Percentiles rank a stretch among this genome's conserved stretches.
Evolutionary conservation across 495 filamentous ascomycete genomes (phyloP).

Genomic region (Filosporella fistucella): DNA sequence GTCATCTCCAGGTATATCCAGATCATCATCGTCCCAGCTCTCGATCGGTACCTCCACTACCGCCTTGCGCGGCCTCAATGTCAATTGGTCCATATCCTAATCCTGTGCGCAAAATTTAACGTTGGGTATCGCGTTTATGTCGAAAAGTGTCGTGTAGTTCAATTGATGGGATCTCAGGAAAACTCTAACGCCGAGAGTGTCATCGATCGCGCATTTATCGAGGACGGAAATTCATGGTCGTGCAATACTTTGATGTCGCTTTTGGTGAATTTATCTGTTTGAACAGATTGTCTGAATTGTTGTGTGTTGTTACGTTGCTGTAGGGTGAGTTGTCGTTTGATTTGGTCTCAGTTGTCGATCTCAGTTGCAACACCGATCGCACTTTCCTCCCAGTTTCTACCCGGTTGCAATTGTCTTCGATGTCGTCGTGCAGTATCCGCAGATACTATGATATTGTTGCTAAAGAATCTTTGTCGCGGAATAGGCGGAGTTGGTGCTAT

Average conservation of each 20-base stretch:
- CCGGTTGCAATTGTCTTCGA: not conserved
- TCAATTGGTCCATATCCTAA: constrained; percentile 52
- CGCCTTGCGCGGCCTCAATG: constrained; percentile 47
- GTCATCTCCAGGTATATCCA: constrained; percentile 71
- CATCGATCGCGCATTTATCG: constrained; percentile 14
- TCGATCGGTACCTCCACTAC: constrained; percentile 63
- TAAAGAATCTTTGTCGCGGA: not conserved
- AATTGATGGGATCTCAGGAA: constrained; percentile 2
- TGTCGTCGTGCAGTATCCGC: not conserved
- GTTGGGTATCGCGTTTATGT: not conserved
- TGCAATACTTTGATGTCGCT: not conserved
- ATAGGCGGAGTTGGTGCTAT: not conserved
- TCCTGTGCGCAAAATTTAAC: not conserved
- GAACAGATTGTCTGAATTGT: not conserved
- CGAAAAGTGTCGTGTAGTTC: constrained; percentile 2
- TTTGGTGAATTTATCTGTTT: not conserved
- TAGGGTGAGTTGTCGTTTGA: constrained; percentile 2
- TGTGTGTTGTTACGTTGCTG: not conserved
- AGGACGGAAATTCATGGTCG: constrained; percentile 20
- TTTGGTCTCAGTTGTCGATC: not conserved
- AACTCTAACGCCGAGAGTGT: constrained; percentile 3
- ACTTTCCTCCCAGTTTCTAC: not conserved
- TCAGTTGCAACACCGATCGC: constrained; percentile 1
- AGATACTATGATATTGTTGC: not conserved
- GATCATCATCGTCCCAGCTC: constrained; percentile 85